Percentiles rank a stretch among this genome's conserved stretches.
These are phyloP conservation scores for Neotropicomus parvogracilis DNA, from an alignment of 1,284 basidiomycete species.

Conservation along the genomic window DNA sequence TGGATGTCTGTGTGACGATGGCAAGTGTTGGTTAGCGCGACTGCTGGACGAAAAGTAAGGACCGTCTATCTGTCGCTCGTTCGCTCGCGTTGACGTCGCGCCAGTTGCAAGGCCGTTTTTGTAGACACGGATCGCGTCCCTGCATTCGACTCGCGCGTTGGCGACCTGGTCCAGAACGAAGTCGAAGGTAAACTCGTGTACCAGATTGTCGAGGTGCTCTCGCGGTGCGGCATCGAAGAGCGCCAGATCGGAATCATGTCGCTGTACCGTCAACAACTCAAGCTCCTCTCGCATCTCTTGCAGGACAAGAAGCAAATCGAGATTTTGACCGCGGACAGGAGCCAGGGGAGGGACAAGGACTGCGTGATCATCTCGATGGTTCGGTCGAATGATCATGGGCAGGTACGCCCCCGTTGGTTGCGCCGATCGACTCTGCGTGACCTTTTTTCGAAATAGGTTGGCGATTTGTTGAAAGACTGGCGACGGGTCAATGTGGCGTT, in stretches of 20 bases:
- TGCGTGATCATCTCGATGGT: conserved; percentile 93
- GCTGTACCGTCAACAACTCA: conserved; percentile 93
- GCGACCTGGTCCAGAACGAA: conserved; percentile 86
- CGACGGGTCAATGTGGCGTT: conserved; percentile 95
- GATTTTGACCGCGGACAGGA: conserved; percentile 91
- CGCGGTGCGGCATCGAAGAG: conserved; percentile 61
- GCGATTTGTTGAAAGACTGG: conserved; percentile 93
- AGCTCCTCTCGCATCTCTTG: conserved; percentile 67
- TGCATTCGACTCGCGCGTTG: conserved; percentile 75
- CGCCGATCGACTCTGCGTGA: no score
- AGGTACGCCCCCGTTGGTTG: conserved; percentile 44
- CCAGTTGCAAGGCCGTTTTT: conserved; percentile 82
- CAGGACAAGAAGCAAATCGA: conserved; percentile 62
- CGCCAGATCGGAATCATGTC: conserved; percentile 86
- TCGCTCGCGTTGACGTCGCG: background rate
- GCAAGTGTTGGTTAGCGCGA: conserved; percentile 68
- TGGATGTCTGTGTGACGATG: conserved; percentile 29
- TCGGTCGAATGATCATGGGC: conserved; percentile 72
- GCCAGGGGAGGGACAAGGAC: conserved; percentile 95
- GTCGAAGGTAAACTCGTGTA: conserved; percentile 67
- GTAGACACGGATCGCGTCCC: conserved; percentile 87
- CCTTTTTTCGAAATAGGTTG: conserved; percentile 49
- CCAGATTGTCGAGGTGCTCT: conserved; percentile 64
- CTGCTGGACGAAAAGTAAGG: conserved; percentile 64
- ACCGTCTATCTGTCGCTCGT: conserved; percentile 1